Conservation (phyloP, 176 grass and related monocot species). For the bread wheat (Triticum aestivum) region DNA sequence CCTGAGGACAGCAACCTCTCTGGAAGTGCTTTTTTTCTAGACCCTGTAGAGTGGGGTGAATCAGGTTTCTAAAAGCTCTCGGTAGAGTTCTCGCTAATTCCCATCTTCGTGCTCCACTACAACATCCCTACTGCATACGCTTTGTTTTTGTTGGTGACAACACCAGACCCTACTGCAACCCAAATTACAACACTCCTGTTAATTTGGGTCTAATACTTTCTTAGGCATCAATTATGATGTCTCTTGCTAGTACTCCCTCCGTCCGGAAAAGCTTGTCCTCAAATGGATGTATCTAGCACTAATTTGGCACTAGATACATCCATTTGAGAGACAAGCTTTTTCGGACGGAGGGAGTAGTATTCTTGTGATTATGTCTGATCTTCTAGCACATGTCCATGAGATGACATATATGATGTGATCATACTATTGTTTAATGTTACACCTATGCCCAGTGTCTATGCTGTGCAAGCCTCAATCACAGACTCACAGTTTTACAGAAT, state of each 20-base stretch:
- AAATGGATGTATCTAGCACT: too few species aligned
- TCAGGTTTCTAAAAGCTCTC: not conserved
- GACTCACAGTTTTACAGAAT: not conserved
- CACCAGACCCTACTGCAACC: conserved; percentile 1
- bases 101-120: not conserved
- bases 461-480: not conserved
- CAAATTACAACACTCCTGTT: not conserved
- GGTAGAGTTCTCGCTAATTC: not conserved
- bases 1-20: not conserved
- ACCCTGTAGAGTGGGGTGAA: not conserved
- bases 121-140: not conserved
- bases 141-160: not conserved
- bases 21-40: not conserved
- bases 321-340: too few species aligned
- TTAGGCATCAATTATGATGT: not conserved
- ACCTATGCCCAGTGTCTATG: not conserved
- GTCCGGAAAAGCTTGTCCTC: too few species aligned
- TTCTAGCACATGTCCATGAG: not conserved
- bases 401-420: not conserved
- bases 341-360: not conserved
- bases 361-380: not conserved
- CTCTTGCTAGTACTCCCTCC: not conserved
- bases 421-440: not conserved
- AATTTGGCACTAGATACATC: too few species aligned
- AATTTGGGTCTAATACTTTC: not conserved